These are phyloP conservation scores for Chrysosporium keratinophilum DNA, from an alignment of 2,329 filamentous ascomycete genomes.

Conservation along the genomic window DNA sequence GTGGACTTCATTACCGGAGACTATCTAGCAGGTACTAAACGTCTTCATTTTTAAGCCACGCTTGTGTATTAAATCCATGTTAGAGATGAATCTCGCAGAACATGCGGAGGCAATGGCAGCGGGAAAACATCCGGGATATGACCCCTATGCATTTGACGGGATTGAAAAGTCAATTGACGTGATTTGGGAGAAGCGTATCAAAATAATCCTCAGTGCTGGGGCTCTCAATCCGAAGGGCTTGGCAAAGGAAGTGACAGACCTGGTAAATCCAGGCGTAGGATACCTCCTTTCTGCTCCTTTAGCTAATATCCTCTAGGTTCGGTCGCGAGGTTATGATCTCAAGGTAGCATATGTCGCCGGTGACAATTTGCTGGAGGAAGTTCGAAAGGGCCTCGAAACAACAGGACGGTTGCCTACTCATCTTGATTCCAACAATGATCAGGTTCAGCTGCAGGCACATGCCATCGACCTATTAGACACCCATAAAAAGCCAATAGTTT, in stretches of 20 bases:
- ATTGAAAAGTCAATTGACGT: constrained; percentile 39
- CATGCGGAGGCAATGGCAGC: constrained; percentile 34
- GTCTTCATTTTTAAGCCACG: not conserved
- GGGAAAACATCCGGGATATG: constrained; percentile 37
- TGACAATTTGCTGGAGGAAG: constrained; percentile 32
- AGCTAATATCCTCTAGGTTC: constrained; percentile 21
- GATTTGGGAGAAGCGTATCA: constrained; percentile 42
- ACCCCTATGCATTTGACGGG: constrained; percentile 42
- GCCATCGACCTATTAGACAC: constrained; percentile 32
- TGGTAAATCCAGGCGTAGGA: constrained; percentile 23
- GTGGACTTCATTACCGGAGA: constrained; percentile 47
- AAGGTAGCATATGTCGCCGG: constrained; percentile 39
- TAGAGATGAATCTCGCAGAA: constrained; percentile 40
- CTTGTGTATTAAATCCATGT: constrained; percentile 8
- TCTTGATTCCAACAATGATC: constrained; percentile 33
- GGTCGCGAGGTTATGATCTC: constrained; percentile 27
- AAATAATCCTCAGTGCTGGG: constrained; percentile 48
- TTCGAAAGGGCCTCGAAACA: constrained; percentile 26
- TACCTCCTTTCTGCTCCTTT: not conserved
- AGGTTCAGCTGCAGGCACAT: constrained; percentile 28
- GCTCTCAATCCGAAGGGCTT: constrained; percentile 46
- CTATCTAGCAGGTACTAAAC: constrained; percentile 36
- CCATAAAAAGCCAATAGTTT: constrained; percentile 31
- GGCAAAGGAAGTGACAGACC: constrained; percentile 36
- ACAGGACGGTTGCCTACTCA: constrained; percentile 29